Evolutionary conservation across 805 yeast species (phyloP).

Genomic region (Pichia californica): DNA sequence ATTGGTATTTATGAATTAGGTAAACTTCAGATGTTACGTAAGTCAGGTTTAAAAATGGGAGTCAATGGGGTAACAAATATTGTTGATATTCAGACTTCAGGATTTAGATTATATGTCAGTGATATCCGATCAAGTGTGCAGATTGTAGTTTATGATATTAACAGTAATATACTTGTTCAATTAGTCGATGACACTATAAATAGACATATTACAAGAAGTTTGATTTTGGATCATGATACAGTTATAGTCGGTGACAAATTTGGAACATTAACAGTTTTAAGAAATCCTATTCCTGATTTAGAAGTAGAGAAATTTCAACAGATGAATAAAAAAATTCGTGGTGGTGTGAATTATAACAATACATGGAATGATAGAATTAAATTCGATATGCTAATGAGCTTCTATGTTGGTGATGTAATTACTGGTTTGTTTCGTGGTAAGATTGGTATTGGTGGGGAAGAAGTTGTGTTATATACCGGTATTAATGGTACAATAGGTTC

Average conservation of each 20-base stretch:
- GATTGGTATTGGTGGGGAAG: constrained; percentile 57
- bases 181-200: constrained; percentile 65
- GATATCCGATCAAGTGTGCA: constrained; percentile 67
- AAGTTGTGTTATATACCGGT: constrained; percentile 64
- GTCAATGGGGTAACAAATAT: constrained; percentile 37
- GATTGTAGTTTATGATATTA: constrained; percentile 45
- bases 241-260: constrained; percentile 81
- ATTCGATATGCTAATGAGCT: constrained; percentile 47
- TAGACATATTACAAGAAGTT: constrained; percentile 57
- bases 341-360: neutral
- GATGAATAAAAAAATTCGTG: constrained; percentile 14
- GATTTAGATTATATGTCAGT: constrained; percentile 57
- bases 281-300: constrained; percentile 40
- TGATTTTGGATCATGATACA: constrained; percentile 66
- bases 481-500: constrained; percentile 78
- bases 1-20: constrained; percentile 71
- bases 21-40: constrained; percentile 67
- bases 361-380: constrained; percentile 18
- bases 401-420: constrained; percentile 63
- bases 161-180: constrained; percentile 45
- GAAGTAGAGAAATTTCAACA: neutral
- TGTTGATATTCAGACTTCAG: constrained; percentile 47
- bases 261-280: constrained; percentile 68
- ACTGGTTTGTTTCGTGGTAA: constrained; percentile 51
- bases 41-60: constrained; percentile 43